Evolutionary conservation across 208 protist genomes (phyloP).

Genomic region (Leishmania lainsoni): DNA sequence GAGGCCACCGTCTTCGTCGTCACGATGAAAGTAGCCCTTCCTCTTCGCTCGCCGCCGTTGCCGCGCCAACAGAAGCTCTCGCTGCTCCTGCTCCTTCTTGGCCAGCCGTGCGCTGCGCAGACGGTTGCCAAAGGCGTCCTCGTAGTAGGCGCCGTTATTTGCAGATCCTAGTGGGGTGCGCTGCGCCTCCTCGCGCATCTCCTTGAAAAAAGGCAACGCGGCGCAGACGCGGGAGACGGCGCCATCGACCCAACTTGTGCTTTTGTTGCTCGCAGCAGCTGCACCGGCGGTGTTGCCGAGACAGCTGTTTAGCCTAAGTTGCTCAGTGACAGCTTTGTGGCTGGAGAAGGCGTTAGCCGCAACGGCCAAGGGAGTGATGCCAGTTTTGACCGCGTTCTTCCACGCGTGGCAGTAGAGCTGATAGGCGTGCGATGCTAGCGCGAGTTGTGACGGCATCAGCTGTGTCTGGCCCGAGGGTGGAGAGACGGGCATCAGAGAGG

Average conservation of each 20-base stretch:
- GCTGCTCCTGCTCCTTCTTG: constrained; percentile 55
- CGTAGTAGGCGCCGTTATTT: constrained; percentile 34
- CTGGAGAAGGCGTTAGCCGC: constrained; percentile 23
- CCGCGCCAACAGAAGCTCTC: constrained; percentile 33
- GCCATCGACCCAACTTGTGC: constrained; percentile 8
- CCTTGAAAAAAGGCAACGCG: constrained; percentile 44
- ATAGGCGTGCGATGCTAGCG: constrained; percentile 23
- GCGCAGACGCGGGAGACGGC: constrained; percentile 28
- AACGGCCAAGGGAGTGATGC: constrained; percentile 20
- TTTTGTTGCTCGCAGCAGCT: not conserved
- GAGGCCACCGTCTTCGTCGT: constrained; percentile 14
- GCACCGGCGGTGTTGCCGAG: not conserved
- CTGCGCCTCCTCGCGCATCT: constrained; percentile 44
- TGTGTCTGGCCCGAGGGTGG: too few relatives aligned
- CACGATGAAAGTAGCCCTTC: constrained; percentile 74
- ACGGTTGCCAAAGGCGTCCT: constrained; percentile 72
- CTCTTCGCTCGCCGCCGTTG: constrained; percentile 41
- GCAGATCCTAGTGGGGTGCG: constrained; percentile 40
- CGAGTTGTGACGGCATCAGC: not conserved
- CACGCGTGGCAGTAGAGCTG: constrained; percentile 40
- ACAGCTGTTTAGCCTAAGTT: not conserved
- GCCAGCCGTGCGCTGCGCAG: constrained; percentile 79
- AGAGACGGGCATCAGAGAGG: not conserved
- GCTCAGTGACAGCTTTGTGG: not conserved
- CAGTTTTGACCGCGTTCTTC: constrained; percentile 26